A percentile compares a stretch with the other conserved stretches of the same genome.
These are phyloP conservation scores for Dioscorea alata DNA, from an alignment of 106 monocot species.

Conservation along the genomic window DNA sequence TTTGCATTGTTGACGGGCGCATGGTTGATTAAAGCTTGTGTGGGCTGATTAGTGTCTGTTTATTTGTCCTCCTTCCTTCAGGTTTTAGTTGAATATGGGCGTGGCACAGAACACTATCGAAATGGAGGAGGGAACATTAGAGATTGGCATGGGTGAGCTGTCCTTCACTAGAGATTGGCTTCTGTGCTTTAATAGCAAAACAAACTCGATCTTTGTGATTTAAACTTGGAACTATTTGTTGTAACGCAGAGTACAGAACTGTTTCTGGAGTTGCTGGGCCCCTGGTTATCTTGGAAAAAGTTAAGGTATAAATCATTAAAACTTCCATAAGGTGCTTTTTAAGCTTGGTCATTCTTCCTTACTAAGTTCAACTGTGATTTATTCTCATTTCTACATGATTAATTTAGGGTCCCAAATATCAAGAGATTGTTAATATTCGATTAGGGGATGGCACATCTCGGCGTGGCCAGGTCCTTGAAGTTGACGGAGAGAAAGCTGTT, in stretches of 20 bases:
- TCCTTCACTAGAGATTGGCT: no score
- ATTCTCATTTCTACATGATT: not conserved
- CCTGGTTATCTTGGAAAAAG: slow-evolving; percentile 97
- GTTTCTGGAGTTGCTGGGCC: slow-evolving; percentile 98
- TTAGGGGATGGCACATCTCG: slow-evolving; percentile 95
- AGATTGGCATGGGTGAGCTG: slow-evolving; percentile 79
- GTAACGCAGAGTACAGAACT: slow-evolving; percentile 76
- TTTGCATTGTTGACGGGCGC: no score
- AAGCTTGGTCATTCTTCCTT: no score
- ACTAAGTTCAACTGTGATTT: no score
- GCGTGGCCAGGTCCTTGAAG: slow-evolving; percentile 97
- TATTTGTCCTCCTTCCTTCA: no score
- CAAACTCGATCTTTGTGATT: no score
- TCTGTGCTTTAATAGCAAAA: no score
- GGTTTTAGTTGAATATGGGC: slow-evolving; percentile 46
- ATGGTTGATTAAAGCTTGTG: no score
- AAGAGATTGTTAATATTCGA: slow-evolving; percentile 97
- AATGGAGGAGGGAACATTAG: slow-evolving; percentile 68
- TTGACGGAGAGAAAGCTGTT: slow-evolving; percentile 99
- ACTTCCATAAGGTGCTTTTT: no score
- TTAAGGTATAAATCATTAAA: slow-evolving; percentile 53
- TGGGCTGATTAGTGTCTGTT: no score
- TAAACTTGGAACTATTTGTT: not conserved
- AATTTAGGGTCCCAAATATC: slow-evolving; percentile 87
- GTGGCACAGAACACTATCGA: slow-evolving; percentile 28